Conservation (phyloP, 768 basidiomycete species). For the Termitomyces titanicus region DNA sequence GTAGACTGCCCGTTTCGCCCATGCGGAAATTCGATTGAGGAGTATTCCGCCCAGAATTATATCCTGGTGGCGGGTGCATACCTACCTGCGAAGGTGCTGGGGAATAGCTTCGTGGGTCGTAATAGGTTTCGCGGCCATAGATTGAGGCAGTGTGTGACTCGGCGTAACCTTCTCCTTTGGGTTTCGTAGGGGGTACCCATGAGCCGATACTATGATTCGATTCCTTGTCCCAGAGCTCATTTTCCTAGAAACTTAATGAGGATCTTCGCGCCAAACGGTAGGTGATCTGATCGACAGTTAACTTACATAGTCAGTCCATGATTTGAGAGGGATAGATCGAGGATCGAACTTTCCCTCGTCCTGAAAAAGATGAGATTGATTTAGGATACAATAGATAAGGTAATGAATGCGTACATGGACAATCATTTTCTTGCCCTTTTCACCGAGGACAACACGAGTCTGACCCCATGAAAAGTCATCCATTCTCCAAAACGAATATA, state of each 20-base stretch:
- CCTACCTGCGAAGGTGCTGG: conserved; percentile 70
- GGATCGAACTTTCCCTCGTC: conserved; percentile 99
- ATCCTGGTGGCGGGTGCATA: conserved; percentile 60
- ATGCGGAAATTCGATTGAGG: conserved; percentile 48
- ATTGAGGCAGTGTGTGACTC: conserved; percentile 77
- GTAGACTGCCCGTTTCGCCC: conserved; percentile 20
- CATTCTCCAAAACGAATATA: conserved; percentile 98
- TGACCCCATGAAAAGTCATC: conserved; percentile 97
- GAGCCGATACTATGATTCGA: conserved; percentile 94
- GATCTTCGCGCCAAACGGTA: background rate
- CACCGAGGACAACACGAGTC: conserved; percentile 90
- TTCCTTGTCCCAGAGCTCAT: conserved; percentile 97
- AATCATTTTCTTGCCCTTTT: conserved; percentile 92
- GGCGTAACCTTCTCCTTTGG: conserved; percentile 69
- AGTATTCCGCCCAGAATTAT: conserved; percentile 76
- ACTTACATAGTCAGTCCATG: conserved; percentile 91
- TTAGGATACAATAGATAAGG: background rate
- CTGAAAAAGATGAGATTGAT: conserved; percentile 34
- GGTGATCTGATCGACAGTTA: background rate
- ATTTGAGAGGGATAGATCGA: conserved; percentile 88
- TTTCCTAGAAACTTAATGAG: conserved; percentile 51
- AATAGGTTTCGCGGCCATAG: conserved; percentile 85
- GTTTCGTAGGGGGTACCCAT: conserved; percentile 78
- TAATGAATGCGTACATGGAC: conserved; percentile 66
- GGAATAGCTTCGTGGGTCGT: conserved; percentile 73